phyloP scores from a whole-genome alignment of 257 asterid species.

The Jasminum sambac region DNA sequence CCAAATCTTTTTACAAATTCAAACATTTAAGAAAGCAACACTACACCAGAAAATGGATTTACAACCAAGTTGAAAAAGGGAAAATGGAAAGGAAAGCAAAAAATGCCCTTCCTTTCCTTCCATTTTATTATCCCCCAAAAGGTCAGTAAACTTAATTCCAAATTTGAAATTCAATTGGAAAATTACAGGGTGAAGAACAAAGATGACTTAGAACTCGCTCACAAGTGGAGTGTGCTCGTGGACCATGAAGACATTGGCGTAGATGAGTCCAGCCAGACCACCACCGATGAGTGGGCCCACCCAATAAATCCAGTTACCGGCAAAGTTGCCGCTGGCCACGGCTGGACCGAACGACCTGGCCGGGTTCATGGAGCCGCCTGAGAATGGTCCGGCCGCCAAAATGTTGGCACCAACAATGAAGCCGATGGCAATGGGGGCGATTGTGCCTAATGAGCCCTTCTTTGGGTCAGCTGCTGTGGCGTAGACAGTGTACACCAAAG shows the following conservation, averaged over 20 bases:
- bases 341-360: constrained; percentile 92
- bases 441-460: constrained; percentile 75
- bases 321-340: constrained; percentile 56
- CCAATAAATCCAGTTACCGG: constrained; percentile 82
- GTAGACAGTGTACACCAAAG: constrained; percentile 81
- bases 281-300: constrained; percentile 90
- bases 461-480: constrained; percentile 93
- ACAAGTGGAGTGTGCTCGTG: constrained; percentile 55
- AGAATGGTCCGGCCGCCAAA: constrained; percentile 90
- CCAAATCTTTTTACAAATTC: constrained; percentile 24
- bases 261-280: constrained; percentile 72
- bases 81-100: constrained; percentile 26
- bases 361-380: constrained; percentile 98
- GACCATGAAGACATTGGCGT: constrained; percentile 54
- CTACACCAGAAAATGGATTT: constrained; percentile 33
- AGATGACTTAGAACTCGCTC: constrained; percentile 38
- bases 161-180: not conserved
- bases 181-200: too few species aligned
- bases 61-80: constrained; percentile 33
- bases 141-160: constrained; percentile 15
- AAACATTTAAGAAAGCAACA: constrained; percentile 29
- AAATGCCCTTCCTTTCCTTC: constrained; percentile 26
- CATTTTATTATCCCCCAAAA: constrained; percentile 28
- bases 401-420: constrained; percentile 91
- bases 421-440: constrained; percentile 93